A percentile compares a stretch with the other conserved stretches of the same genome.
Conservation (phyloP, 495 filamentous ascomycete species). For the Evansstolkia leycettana region DNA sequence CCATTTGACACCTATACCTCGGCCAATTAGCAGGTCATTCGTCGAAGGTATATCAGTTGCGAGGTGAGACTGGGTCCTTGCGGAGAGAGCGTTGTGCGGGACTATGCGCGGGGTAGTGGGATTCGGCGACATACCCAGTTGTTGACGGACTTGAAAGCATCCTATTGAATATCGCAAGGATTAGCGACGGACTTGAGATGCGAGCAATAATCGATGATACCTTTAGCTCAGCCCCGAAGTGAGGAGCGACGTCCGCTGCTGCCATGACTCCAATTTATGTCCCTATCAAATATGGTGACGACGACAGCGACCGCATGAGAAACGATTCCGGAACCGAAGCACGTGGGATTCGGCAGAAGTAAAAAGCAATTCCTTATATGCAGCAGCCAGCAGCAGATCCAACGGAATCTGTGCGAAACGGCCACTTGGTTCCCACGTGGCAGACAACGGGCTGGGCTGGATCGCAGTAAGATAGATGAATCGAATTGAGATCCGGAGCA, state of each 20-base stretch:
- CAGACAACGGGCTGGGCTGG: too few species aligned
- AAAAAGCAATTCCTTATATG: neutral
- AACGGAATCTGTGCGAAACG: neutral
- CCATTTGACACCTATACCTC: conserved; percentile 55
- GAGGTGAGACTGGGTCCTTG: too few species aligned
- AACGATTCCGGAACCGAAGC: neutral
- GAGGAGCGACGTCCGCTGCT: conserved; percentile 59
- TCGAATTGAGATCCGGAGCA: too few species aligned
- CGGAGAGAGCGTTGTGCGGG: too few species aligned
- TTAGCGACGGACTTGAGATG: neutral
- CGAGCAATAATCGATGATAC: conserved; percentile 31
- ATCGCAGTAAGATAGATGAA: too few species aligned
- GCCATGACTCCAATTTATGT: conserved; percentile 41
- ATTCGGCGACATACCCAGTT: conserved; percentile 52
- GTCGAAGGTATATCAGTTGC: too few species aligned
- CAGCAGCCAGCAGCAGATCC: neutral
- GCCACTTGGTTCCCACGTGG: neutral
- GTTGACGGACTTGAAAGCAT: conserved; percentile 90
- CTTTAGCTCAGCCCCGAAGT: conserved; percentile 87
- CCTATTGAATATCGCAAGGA: conserved; percentile 36
- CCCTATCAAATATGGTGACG: conserved; percentile 2
- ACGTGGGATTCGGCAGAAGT: neutral
- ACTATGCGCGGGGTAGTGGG: conserved; percentile 4
- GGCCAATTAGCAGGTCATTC: too few species aligned
- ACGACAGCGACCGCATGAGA: conserved; percentile 11